phyloP scores from a whole-genome alignment of 768 basidiomycete genomes.

The Botryobasidium botryosum region DNA sequence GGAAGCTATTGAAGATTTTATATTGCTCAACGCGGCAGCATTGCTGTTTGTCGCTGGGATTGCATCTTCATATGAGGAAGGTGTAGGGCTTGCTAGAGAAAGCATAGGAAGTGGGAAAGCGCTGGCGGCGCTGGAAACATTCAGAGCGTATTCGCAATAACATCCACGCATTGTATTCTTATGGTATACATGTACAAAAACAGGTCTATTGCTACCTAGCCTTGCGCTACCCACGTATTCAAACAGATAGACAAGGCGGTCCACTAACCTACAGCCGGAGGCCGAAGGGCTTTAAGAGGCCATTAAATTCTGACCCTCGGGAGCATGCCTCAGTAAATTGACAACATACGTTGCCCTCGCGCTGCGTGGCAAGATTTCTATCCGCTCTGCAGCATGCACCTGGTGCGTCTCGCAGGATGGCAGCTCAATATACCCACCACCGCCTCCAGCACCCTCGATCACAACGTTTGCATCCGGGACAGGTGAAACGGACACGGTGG shows the following conservation, averaged over 20 bases:
- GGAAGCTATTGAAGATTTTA: constrained; percentile 62
- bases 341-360: constrained; percentile 69
- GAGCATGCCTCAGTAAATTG: background rate
- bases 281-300: too few relatives aligned
- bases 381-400: constrained; percentile 63
- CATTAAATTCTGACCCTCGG: background rate
- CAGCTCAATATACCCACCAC: constrained; percentile 31
- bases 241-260: too few relatives aligned
- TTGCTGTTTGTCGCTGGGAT: constrained; percentile 71
- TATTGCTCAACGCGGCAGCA: constrained; percentile 80
- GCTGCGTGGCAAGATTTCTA: constrained; percentile 68
- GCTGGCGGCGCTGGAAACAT: constrained; percentile 23
- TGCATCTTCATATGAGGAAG: constrained; percentile 51
- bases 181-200: too few relatives aligned
- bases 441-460: constrained; percentile 38
- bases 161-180: too few relatives aligned
- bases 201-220: too few relatives aligned
- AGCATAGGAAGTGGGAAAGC: constrained; percentile 25
- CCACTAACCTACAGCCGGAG: too few relatives aligned
- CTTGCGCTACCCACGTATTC: too few relatives aligned
- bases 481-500: constrained; percentile 49
- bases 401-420: constrained; percentile 53
- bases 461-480: constrained; percentile 32
- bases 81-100: constrained; percentile 44
- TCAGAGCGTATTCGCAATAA: too few relatives aligned